Conservation (phyloP, 768 basidiomycete species). For the Rhizopogon vinicolor region DNA sequence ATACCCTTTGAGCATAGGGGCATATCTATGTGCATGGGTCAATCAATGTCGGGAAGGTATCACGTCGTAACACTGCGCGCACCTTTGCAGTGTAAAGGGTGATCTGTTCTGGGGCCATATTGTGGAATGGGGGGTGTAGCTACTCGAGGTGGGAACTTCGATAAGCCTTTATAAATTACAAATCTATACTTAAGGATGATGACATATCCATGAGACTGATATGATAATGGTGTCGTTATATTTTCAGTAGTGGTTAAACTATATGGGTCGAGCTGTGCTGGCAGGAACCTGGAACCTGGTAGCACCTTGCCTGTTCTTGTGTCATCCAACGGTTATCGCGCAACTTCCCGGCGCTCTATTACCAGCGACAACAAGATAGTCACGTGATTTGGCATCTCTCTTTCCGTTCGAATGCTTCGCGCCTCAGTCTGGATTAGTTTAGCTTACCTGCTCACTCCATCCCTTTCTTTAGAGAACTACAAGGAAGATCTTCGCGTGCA, state of each 20-base stretch:
- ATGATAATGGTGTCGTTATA: too few species aligned
- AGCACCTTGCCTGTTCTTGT: too few species aligned
- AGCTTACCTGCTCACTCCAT: background rate
- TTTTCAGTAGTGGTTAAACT: too few species aligned
- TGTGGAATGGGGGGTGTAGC: background rate
- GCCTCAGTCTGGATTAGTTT: background rate
- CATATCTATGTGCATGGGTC: slow-evolving; percentile 35
- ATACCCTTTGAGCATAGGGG: slow-evolving; percentile 55
- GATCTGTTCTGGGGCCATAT: slow-evolving; percentile 18
- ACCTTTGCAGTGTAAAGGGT: slow-evolving; percentile 49
- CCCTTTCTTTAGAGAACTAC: slow-evolving; percentile 28
- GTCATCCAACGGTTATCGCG: too few species aligned
- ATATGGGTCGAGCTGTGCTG: too few species aligned
- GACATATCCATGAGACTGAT: too few species aligned
- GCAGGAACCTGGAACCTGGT: background rate
- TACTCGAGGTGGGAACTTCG: background rate
- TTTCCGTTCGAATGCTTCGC: background rate
- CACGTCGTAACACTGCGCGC: background rate
- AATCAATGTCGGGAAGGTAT: background rate
- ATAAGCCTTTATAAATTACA: background rate
- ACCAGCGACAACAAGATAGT: too few species aligned
- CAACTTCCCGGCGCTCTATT: too few species aligned
- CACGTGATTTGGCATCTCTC: background rate
- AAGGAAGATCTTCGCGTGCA: slow-evolving; percentile 48
- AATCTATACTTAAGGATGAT: too few species aligned